Conservation (phyloP, 1,139 yeast genomes). For the Blastobotrys illinoisensis region DNA sequence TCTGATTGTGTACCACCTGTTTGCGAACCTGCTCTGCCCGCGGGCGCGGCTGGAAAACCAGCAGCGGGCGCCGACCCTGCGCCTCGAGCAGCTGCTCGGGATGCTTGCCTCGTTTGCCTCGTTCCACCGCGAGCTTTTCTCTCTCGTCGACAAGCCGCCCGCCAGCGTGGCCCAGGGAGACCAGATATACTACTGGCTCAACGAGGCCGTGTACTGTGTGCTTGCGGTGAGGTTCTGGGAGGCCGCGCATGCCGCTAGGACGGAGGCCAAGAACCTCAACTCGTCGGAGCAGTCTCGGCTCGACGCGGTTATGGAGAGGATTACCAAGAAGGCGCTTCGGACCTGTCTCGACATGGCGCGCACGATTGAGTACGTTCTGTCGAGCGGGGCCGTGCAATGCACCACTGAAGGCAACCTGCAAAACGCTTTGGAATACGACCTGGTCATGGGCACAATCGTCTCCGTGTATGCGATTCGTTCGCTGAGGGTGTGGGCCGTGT, state of each 20-base stretch:
- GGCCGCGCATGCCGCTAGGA: neutral
- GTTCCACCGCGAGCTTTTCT: neutral
- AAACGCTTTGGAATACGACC: slow-evolving; percentile 5
- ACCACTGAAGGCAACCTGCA: neutral
- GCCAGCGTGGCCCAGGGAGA: neutral
- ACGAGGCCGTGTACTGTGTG: neutral
- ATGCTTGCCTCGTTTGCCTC: neutral
- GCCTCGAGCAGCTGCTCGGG: slow-evolving; percentile 1
- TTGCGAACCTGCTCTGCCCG: neutral
- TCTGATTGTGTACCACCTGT: slow-evolving; percentile 2
- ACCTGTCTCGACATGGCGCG: neutral
- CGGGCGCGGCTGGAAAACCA: slow-evolving; percentile 4
- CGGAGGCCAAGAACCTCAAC: neutral
- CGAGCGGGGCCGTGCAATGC: neutral
- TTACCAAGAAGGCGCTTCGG: neutral
- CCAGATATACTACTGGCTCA: neutral
- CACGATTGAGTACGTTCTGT: neutral
- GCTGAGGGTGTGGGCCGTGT: neutral
- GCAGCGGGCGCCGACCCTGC: neutral
- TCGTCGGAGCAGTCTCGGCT: neutral
- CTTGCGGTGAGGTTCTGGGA: neutral
- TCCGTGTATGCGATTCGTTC: slow-evolving; percentile 1
- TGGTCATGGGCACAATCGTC: neutral
- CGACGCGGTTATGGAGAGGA: neutral
- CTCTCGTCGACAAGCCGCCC: neutral